Evolutionary conservation across 345 rosid species (phyloP).

Genomic region (Jatropha curcas): DNA sequence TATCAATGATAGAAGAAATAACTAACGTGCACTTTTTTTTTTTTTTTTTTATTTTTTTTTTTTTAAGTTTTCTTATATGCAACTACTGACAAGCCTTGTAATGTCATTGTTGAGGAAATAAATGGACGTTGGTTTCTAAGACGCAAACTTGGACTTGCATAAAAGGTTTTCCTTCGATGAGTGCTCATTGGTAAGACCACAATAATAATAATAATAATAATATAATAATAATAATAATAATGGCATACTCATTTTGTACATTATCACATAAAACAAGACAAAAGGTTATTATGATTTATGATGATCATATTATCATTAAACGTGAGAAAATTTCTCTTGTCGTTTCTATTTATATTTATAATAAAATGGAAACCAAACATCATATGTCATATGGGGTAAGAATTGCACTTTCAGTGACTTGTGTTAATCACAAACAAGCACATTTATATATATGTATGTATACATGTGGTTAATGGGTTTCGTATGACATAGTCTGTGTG

Average conservation of each 20-base stretch:
- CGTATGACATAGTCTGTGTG: no score
- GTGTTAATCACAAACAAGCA: background rate
- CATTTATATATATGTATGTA: background rate
- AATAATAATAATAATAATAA: no score
- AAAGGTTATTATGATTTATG: no score
- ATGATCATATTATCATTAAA: background rate
- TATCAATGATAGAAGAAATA: no score
- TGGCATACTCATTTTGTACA: background rate
- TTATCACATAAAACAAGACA: background rate
- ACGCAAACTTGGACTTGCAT: constrained; percentile 9
- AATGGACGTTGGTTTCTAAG: constrained; percentile 3
- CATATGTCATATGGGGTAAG: no score
- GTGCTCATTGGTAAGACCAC: background rate
- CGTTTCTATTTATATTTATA: background rate
- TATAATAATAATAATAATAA: no score
- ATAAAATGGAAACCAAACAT: background rate
- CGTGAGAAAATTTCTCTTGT: background rate
- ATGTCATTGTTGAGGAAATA: background rate
- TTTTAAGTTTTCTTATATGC: no score
- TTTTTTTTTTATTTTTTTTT: no score
- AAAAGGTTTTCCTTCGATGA: background rate
- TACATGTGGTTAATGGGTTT: no score
- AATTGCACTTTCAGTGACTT: background rate
- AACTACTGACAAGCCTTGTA: no score
- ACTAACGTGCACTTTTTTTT: no score